phyloP scores from a whole-genome alignment of 208 protist genomes.

The Leishmania braziliensis region DNA sequence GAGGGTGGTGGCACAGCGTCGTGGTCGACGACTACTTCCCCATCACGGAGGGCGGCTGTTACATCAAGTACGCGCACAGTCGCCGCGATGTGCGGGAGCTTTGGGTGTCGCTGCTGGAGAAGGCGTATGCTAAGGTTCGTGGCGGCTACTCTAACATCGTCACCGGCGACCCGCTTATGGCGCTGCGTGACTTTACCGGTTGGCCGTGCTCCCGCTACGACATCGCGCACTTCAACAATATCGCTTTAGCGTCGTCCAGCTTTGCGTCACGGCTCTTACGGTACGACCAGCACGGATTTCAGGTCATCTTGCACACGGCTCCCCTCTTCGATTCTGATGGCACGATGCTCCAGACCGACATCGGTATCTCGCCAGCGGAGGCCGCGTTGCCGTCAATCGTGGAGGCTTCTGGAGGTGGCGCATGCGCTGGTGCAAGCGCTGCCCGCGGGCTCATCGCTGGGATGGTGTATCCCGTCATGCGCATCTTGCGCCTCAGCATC shows the following conservation, averaged over 20 bases:
- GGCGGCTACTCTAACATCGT: conserved; percentile 68
- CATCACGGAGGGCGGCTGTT: conserved; percentile 25
- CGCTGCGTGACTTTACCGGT: conserved; percentile 62
- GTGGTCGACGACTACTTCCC: conserved; percentile 80
- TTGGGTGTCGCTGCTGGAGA: conserved; percentile 82
- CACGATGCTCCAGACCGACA: not conserved
- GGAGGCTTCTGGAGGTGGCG: not conserved
- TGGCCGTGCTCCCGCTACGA: conserved; percentile 50
- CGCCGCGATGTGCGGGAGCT: conserved; percentile 56
- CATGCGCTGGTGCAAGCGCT: not conserved
- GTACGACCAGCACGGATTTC: conserved; percentile 28
- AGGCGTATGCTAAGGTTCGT: conserved; percentile 76
- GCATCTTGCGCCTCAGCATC: conserved; percentile 22
- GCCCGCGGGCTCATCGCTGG: conserved; percentile 8
- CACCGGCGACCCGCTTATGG: conserved; percentile 59
- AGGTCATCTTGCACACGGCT: conserved; percentile 31
- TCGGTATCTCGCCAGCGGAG: not conserved
- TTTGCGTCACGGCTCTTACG: conserved; percentile 28
- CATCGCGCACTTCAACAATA: conserved; percentile 26
- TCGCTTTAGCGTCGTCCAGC: conserved; percentile 16
- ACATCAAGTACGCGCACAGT: conserved; percentile 46
- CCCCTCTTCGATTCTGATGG: not conserved
- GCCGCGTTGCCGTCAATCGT: not conserved
- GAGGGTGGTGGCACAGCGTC: conserved; percentile 72
- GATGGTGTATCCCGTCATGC: conserved; percentile 27